Base-by-base conservation (phyloP, 805 yeast species). In the Kodamaea leandrae region DNA sequence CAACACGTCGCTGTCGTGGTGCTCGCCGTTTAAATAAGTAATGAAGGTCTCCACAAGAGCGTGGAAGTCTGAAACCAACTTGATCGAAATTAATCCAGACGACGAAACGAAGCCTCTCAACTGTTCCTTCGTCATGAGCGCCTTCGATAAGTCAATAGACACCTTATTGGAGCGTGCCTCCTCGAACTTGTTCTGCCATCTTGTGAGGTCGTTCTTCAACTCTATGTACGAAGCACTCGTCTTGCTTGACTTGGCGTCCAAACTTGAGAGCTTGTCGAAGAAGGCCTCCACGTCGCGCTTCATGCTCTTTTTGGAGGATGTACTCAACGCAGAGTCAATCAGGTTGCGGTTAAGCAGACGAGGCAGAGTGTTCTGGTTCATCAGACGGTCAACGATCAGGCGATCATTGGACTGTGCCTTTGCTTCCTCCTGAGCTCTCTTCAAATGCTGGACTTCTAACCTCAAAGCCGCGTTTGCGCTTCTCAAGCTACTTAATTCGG, bases 151-250 rank as follows among this genome's bases (percentile, higher is more conserved):
- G 25, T 52, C 48, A 23, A 45, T 47, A 4, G 53, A 44, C 18
- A 55, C 48, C 9, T 56, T 54, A 26, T 60, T 60, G 16, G 73
- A 52, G 20, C 77, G 69, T n/a, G 72, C 60, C 10, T 73, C 72
- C 54, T 77, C 78, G 49, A 64, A 75, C 46, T 66, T 76, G 36
- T 58, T 53, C 57, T 76, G 80, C 78, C 85, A 74, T 41, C 64
- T 68, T 4, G 65, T 55, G 7, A 72, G 57, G 35, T 67, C 69
- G 29, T 50, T 52, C 37, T 54, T 55, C 34, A 61, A 45, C 6
- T 38, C 43, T 4, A 27, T 36, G n/a, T 48, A 35, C n/a, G 37
- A 36, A 4, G 42, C 30, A 29, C 34, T 34, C 20, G 21, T 25
- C 23, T 19, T 37, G 4, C 25, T 32, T 3, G 37, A 27, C 47